phyloP scores from a whole-genome alignment of 768 basidiomycete genomes.

The Candolleomyces eurysporus region DNA sequence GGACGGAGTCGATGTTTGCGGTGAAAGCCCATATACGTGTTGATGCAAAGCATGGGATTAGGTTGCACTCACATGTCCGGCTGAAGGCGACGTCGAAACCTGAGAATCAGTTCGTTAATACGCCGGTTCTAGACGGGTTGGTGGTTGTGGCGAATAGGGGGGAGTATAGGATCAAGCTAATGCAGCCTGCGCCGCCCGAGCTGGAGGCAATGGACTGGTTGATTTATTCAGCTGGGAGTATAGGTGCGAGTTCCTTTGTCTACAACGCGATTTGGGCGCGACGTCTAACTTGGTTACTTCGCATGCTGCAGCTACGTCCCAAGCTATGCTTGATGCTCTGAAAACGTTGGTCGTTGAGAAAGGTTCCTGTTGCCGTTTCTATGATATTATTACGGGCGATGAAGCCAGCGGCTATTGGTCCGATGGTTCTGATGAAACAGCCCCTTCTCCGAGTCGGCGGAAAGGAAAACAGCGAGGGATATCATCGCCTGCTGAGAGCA shows the following conservation, averaged over 20 bases:
- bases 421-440: not conserved
- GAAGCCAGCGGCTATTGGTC: not conserved
- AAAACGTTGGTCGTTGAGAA: conserved; percentile 43
- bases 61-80: conserved; percentile 67
- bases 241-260: conserved; percentile 35
- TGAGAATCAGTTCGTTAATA: conserved; percentile 44
- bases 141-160: conserved; percentile 53
- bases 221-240: conserved; percentile 60
- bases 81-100: conserved; percentile 57
- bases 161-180: conserved; percentile 50
- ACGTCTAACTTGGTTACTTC: not conserved
- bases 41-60: conserved; percentile 46
- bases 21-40: conserved; percentile 56
- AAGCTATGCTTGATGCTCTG: conserved; percentile 66
- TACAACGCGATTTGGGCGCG: not conserved
- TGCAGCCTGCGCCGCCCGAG: conserved; percentile 63
- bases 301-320: conserved; percentile 47
- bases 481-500: too few relatives aligned
- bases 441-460: not conserved
- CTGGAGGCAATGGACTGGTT: conserved; percentile 60
- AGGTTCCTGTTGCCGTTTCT: conserved; percentile 46
- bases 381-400: conserved; percentile 43
- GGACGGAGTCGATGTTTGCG: not conserved
- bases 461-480: not conserved
- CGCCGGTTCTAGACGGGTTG: conserved; percentile 55